Evolutionary conservation across 805 yeast genomes (phyloP).

Genomic region (Debaryomyces castellii): DNA sequence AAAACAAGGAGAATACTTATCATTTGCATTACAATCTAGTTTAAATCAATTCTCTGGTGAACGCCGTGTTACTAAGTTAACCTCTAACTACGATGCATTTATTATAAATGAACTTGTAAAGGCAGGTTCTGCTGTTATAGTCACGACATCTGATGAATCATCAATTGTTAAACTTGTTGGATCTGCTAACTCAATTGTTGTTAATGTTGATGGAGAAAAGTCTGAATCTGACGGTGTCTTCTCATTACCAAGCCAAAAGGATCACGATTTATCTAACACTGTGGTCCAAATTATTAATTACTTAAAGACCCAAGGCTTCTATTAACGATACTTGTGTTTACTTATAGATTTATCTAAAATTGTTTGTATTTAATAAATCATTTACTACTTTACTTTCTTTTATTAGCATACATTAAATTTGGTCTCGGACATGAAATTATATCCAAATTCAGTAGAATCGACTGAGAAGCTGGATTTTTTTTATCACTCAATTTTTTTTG

Average conservation of each 20-base stretch:
- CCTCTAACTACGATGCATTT: constrained; percentile 42
- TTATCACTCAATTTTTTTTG: no score
- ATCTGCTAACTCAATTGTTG: constrained; percentile 54
- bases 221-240: constrained; percentile 8
- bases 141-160: constrained; percentile 50
- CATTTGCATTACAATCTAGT: constrained; percentile 84
- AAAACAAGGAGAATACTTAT: constrained; percentile 44
- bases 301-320: constrained; percentile 83
- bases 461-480: no score
- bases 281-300: constrained; percentile 71
- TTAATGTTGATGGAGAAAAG: constrained; percentile 19
- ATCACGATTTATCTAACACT: constrained; percentile 36
- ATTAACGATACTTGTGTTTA: constrained; percentile 23
- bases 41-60: constrained; percentile 87
- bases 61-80: constrained; percentile 68
- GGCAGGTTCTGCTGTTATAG: constrained; percentile 90
- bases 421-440: no score
- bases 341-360: background rate
- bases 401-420: no score
- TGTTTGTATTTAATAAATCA: background rate
- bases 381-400: no score
- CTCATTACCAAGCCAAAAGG: constrained; percentile 11
- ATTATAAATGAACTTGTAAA: constrained; percentile 75
- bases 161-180: constrained; percentile 59
- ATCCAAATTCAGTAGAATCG: no score